Evolutionary conservation across 495 filamentous ascomycete genomes (phyloP).

Genomic region (Tuber calosporum): DNA sequence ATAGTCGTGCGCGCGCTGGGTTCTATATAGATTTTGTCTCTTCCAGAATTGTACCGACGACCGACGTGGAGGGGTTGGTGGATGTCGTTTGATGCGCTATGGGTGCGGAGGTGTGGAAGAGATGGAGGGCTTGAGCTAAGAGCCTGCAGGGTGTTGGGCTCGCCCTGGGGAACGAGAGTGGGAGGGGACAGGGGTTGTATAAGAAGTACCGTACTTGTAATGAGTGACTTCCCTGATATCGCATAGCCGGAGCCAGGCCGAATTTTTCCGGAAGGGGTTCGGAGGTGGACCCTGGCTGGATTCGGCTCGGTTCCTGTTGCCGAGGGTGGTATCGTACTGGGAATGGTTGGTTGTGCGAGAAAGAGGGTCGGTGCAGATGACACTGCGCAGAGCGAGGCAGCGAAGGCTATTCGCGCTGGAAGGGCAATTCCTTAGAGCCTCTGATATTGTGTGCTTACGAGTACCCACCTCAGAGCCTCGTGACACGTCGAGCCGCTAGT

Average conservation of each 20-base stretch:
- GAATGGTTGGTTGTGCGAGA: background rate
- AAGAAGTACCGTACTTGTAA: too few relatives aligned
- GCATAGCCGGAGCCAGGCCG: background rate
- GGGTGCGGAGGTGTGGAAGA: conserved; percentile 53
- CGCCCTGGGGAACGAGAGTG: conserved; percentile 57
- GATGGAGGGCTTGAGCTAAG: conserved; percentile 57
- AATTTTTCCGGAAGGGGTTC: background rate
- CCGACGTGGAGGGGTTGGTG: conserved; percentile 44
- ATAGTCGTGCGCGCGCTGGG: conserved; percentile 52
- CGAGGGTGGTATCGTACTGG: background rate
- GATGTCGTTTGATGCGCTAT: conserved; percentile 65
- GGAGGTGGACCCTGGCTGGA: background rate
- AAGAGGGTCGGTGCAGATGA: conserved; percentile 51
- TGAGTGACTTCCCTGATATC: background rate
- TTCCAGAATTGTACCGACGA: conserved; percentile 53
- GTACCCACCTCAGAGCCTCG: background rate
- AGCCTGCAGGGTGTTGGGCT: conserved; percentile 53
- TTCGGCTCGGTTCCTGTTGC: background rate
- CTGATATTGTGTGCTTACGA: background rate
- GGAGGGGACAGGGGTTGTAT: conserved; percentile 57
- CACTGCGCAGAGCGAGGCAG: conserved; percentile 62
- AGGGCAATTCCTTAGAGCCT: conserved; percentile 52
- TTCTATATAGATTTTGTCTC: conserved; percentile 66
- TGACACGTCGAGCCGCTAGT: background rate
- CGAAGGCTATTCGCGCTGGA: conserved; percentile 59